Base-by-base conservation (phyloP, 2,329 filamentous ascomycete species). In the Tricladium varicosporioides region DNA sequence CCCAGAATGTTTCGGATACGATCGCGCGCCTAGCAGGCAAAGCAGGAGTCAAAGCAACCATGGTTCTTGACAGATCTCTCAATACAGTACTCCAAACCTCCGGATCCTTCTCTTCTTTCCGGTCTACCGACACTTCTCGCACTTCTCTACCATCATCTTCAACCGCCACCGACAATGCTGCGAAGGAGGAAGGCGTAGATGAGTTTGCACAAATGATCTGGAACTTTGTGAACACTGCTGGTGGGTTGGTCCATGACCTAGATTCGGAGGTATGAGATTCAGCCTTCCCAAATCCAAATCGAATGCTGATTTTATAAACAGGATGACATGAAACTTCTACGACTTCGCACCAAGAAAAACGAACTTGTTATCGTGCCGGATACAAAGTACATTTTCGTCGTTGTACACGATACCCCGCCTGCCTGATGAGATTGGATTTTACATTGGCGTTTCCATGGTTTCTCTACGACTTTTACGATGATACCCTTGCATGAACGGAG, bases 331-430 rank as follows among this genome's bases (percentile, higher is more conserved):
- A 91, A 87, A 73, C 76, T 94, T 48, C 73, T 94, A 51, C 80
- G 89, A 61, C 70, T 95, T 62, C 82, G 91, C 63, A 93, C 89
- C n/a, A 91, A 86, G 76, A 92, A 89, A 72, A 88, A 92, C 65
- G 91, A 95, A 72, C 75, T 94, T 60, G 87, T 94, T 58, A 90
- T 94, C 67, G 87, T 93, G 16, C 89, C 89, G 71, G 90, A 93
- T 71, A 69, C 82, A 43, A 92, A 90, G 68, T 95, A 89, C 72
- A 77, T 94, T 48, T 79, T 93, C 40, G 84, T 92, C 54, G 87
- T 92, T 40, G 82, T 93, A n/a, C 36, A 40, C 36, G n/a, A 58
- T 43, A 58, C 56, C 22, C 56, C 88, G 42, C 81, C 84, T 8
- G 85, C 84, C 67, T 89, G 73, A 52, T 33, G 13, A 22, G 19